Evolutionary conservation across 257 asterid species (phyloP).

Genomic region (Penstemon barbatus): DNA sequence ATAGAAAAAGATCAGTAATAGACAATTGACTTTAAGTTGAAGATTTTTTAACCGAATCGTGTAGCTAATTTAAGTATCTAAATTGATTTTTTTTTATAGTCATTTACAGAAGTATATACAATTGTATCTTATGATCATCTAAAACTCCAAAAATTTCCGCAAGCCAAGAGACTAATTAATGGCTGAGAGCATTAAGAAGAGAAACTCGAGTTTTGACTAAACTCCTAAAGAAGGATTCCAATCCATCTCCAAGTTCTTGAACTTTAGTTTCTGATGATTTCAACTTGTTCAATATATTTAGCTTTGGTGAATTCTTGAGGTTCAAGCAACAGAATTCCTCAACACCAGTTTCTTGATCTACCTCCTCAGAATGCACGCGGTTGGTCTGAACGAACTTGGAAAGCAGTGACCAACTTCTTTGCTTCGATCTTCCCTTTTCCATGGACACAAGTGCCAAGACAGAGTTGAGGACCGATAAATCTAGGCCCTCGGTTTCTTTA

Average conservation of each 20-base stretch:
- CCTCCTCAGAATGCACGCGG: background rate
- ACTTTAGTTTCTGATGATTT: constrained; percentile 15
- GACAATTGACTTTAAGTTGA: background rate
- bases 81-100: background rate
- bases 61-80: background rate
- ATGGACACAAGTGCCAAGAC: constrained; percentile 22
- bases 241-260: constrained; percentile 27
- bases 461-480: constrained; percentile 20
- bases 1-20: background rate
- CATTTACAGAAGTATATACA: constrained; percentile 8
- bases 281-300: constrained; percentile 25
- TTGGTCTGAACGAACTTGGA: constrained; percentile 28
- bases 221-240: constrained; percentile 26
- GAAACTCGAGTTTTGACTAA: constrained; percentile 32
- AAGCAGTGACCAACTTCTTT: constrained; percentile 28
- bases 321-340: background rate
- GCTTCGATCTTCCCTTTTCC: constrained; percentile 22
- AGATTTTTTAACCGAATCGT: background rate
- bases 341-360: constrained; percentile 8
- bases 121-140: background rate
- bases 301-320: background rate
- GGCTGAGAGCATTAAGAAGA: constrained; percentile 33
- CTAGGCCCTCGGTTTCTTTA: constrained; percentile 24
- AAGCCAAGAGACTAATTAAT: constrained; percentile 1
- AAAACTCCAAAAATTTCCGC: background rate